A percentile compares a stretch with the other conserved stretches of the same genome.
These are phyloP conservation scores for Wickerhamiella cacticola DNA, from an alignment of 805 yeast species.

Conservation along the genomic window DNA sequence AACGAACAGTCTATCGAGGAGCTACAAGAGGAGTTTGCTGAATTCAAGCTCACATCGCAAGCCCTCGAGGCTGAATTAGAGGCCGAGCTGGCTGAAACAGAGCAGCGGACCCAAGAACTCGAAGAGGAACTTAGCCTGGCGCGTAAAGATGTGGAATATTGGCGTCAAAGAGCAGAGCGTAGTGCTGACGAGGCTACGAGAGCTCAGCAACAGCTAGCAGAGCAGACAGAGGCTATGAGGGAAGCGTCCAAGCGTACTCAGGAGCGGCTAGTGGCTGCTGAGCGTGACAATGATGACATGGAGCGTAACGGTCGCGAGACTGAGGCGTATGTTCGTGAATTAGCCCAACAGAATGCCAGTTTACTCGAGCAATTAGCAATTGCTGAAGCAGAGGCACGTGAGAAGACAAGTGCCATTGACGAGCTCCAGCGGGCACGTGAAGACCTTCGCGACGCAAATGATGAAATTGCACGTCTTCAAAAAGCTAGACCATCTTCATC, in stretches of 20 bases:
- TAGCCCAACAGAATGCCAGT: conserved; percentile 30
- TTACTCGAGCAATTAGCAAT: conserved; percentile 33
- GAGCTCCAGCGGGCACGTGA: conserved; percentile 28
- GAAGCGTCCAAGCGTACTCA: conserved; percentile 27
- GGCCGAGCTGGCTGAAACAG: conserved; percentile 32
- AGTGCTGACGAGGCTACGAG: conserved; percentile 20
- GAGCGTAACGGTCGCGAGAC: conserved; percentile 34
- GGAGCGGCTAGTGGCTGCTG: conserved; percentile 32
- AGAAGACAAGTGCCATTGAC: conserved; percentile 12
- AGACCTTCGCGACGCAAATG: conserved; percentile 28
- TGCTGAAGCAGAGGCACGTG: conserved; percentile 27
- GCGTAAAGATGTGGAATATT: conserved; percentile 24
- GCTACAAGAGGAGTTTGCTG: conserved; percentile 34
- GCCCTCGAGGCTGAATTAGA: conserved; percentile 38
- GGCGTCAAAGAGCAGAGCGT: conserved; percentile 21
- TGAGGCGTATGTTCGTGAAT: conserved; percentile 27
- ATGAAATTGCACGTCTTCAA: conserved; percentile 20
- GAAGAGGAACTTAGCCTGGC: conserved; percentile 22
- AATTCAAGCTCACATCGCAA: conserved; percentile 34
- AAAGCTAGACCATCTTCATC: neutral
- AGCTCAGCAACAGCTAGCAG: conserved; percentile 6
- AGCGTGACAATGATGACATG: conserved; percentile 35
- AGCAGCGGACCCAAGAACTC: conserved; percentile 23
- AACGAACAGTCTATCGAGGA: conserved; percentile 15
- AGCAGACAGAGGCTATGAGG: conserved; percentile 18